These are phyloP conservation scores for Metarhizium guizhouense DNA, from an alignment of 2,329 filamentous ascomycete genomes.

Conservation along the genomic window DNA sequence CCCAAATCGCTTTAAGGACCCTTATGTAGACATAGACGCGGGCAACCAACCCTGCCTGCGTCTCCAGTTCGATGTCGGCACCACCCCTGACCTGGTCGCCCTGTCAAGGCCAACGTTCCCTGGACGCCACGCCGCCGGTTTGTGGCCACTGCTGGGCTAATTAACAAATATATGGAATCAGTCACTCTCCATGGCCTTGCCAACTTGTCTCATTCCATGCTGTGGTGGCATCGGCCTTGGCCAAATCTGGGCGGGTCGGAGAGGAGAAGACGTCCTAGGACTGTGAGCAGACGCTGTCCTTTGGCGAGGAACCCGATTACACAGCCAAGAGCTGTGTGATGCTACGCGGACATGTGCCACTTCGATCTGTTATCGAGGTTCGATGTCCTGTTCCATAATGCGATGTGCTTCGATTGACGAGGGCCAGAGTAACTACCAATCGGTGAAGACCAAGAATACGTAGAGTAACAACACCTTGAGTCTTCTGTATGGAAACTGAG, in stretches of 20 bases:
- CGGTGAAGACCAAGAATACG: not conserved
- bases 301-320: not conserved
- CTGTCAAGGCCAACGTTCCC: not conserved
- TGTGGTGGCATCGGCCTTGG: not conserved
- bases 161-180: no score
- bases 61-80: not conserved
- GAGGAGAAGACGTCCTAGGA: not conserved
- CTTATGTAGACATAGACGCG: not conserved
- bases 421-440: not conserved
- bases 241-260: not conserved
- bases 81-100: not conserved
- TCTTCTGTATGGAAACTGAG: not conserved
- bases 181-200: no score
- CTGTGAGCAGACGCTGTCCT: not conserved
- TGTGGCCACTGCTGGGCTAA: no score
- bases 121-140: not conserved
- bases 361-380: not conserved
- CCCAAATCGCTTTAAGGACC: not conserved
- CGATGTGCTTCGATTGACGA: not conserved
- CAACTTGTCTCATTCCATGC: not conserved
- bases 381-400: not conserved
- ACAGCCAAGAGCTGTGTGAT: not conserved
- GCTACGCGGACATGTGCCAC: not conserved
- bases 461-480: no score
- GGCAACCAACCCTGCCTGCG: not conserved